These are phyloP conservation scores for Russula ochroleuca DNA, from an alignment of 768 basidiomycete species.

Conservation along the genomic window DNA sequence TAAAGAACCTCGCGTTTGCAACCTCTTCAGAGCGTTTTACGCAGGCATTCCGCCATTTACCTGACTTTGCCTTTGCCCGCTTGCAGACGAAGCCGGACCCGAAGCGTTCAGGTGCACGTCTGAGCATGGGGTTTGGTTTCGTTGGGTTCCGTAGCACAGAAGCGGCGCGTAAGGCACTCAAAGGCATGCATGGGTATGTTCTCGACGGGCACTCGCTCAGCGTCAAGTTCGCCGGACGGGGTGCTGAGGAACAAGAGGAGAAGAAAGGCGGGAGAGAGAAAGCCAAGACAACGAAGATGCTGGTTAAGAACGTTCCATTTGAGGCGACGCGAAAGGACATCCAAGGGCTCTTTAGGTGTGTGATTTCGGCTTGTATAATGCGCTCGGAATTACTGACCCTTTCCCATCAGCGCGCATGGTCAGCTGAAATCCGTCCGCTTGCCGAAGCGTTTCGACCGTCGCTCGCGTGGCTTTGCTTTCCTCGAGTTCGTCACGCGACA, in stretches of 20 bases:
- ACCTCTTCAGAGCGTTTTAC: slow-evolving; percentile 73
- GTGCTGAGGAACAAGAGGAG: slow-evolving; percentile 52
- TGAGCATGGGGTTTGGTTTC: slow-evolving; percentile 98
- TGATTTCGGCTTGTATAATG: not conserved
- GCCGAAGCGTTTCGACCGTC: slow-evolving; percentile 85
- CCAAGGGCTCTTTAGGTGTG: slow-evolving; percentile 81
- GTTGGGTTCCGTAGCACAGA: slow-evolving; percentile 80
- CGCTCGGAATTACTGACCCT: not conserved
- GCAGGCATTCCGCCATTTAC: slow-evolving; percentile 66
- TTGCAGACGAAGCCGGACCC: slow-evolving; percentile 90
- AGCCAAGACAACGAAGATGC: slow-evolving; percentile 81
- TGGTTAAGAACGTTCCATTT: slow-evolving; percentile 98
- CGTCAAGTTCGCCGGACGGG: slow-evolving; percentile 84
- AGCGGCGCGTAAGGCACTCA: slow-evolving; percentile 67
- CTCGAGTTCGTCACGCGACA: slow-evolving; percentile 86
- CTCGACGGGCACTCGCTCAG: slow-evolving; percentile 83
- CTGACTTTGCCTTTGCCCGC: slow-evolving; percentile 80
- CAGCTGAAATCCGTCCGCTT: slow-evolving; percentile 91
- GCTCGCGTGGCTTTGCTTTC: slow-evolving; percentile 93
- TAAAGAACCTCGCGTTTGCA: slow-evolving; percentile 95
- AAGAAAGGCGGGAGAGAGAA: slow-evolving; percentile 37
- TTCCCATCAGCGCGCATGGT: slow-evolving; percentile 65
- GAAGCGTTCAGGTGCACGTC: slow-evolving; percentile 52
- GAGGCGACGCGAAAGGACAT: slow-evolving; percentile 94
- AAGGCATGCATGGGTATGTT: slow-evolving; percentile 73